Conservation (phyloP, 2,329 filamentous ascomycete genomes). For the Colletotrichum tabaci region DNA sequence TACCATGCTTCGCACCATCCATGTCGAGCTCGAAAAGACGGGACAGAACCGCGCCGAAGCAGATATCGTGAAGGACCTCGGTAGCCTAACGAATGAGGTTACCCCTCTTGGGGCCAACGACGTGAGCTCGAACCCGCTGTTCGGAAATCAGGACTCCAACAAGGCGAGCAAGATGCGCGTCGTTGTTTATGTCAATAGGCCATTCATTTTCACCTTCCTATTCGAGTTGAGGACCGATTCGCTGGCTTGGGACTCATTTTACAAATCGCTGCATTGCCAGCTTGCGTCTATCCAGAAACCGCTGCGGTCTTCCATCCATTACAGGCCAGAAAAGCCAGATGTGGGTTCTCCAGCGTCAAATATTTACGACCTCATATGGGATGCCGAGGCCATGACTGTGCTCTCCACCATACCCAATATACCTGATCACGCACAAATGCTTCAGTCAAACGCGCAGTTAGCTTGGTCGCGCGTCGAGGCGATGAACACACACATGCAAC, state of each 20-base stretch:
- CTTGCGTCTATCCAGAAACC: constrained; percentile 71
- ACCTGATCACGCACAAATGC: constrained; percentile 59
- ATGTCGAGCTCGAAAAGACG: constrained; percentile 72
- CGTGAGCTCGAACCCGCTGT: constrained; percentile 45
- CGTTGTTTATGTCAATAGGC: constrained; percentile 80
- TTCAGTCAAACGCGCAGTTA: constrained; percentile 26
- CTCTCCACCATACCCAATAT: constrained; percentile 79
- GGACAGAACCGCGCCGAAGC: constrained; percentile 58
- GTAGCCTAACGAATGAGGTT: constrained; percentile 35
- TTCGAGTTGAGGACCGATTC: constrained; percentile 75
- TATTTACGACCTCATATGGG: constrained; percentile 76
- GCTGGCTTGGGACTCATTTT: constrained; percentile 68
- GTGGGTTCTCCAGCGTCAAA: constrained; percentile 53
- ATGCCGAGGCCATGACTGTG: constrained; percentile 68
- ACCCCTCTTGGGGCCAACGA: constrained; percentile 38
- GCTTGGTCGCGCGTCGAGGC: constrained; percentile 75
- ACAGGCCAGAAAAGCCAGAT: constrained; percentile 67
- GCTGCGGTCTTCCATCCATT: constrained; percentile 69
- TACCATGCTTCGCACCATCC: constrained; percentile 75
- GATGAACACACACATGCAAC: constrained; percentile 75
- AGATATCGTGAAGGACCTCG: constrained; percentile 62
- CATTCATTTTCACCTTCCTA: constrained; percentile 84
- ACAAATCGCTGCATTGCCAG: constrained; percentile 73
- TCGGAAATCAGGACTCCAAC: constrained; percentile 66
- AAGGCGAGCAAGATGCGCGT: constrained; percentile 74